A percentile compares a stretch with the other conserved stretches of the same genome.
These are phyloP conservation scores for Vaccinium macrocarpon DNA, from an alignment of 148 eudicot species.

Conservation along the genomic window DNA sequence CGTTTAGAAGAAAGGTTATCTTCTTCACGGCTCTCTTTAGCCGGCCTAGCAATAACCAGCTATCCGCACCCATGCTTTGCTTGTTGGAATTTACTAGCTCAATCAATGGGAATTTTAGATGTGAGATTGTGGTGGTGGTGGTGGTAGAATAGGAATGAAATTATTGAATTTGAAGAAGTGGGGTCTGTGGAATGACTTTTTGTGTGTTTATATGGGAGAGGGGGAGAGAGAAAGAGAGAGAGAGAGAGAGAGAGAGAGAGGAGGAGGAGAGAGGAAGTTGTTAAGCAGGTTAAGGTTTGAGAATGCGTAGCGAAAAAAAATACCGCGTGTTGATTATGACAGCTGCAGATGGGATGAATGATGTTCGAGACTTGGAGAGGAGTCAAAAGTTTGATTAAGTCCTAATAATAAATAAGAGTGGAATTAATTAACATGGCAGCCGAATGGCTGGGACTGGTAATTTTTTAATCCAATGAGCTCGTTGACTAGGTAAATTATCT, in stretches of 20 bases:
- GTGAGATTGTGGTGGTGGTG: not conserved
- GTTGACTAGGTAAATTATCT: no score
- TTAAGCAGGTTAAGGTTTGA: not conserved
- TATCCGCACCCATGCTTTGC: not conserved
- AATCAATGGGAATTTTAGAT: not conserved
- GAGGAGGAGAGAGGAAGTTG: not conserved
- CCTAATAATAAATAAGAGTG: not conserved
- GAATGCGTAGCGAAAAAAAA: not conserved
- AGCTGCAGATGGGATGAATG: not conserved
- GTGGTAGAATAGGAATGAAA: not conserved
- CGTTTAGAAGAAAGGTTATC: slow-evolving; percentile 30
- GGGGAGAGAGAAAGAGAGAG: not conserved
- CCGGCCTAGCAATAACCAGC: slow-evolving; percentile 24
- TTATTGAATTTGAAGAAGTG: not conserved
- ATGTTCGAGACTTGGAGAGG: not conserved
- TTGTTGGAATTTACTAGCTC: not conserved
- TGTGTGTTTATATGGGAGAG: not conserved
- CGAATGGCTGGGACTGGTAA: no score
- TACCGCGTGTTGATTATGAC: not conserved
- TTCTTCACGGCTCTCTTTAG: slow-evolving; percentile 40
- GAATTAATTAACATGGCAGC: no score
- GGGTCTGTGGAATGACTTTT: not conserved
- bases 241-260: slow-evolving; percentile 2
- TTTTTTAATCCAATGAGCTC: no score
- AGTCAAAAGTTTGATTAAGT: slow-evolving; percentile 5